Conservation (phyloP, 345 rosid genomes). For the Clausena lansium region DNA sequence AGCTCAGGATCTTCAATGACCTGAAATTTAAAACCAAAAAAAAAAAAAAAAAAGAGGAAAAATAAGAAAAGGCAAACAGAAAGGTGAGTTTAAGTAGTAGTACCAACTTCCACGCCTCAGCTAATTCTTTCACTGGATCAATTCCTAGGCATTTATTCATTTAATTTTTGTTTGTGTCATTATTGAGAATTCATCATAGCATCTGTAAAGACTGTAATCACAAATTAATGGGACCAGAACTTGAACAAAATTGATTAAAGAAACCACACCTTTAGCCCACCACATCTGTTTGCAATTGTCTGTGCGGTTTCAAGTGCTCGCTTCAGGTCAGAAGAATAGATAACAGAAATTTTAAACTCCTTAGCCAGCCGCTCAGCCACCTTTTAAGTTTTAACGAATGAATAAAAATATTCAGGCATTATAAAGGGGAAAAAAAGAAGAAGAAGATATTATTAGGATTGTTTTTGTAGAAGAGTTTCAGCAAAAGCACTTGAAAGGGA, state of each 20-base stretch:
- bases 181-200: background rate
- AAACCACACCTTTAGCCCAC: constrained; percentile 49
- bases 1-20: constrained; percentile 61
- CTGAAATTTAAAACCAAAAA: constrained; percentile 28
- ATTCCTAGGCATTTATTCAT: background rate
- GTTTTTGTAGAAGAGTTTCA: background rate
- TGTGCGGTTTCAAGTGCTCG: constrained; percentile 79
- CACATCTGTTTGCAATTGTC: constrained; percentile 63
- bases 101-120: background rate
- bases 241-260: background rate
- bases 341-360: constrained; percentile 55
- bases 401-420: background rate
- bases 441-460: background rate
- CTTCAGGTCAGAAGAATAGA: constrained; percentile 85
- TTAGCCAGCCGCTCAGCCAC: constrained; percentile 63
- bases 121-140: background rate
- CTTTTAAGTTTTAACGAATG: constrained; percentile 24
- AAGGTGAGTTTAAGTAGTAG: background rate
- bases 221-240: background rate
- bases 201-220: background rate
- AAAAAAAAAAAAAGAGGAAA: background rate
- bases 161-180: background rate
- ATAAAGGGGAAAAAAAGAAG: background rate
- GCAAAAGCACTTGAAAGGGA: background rate
- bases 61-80: too few species aligned